phyloP scores from a whole-genome alignment of 2,329 filamentous ascomycete species.

The Alternaria triticina region DNA sequence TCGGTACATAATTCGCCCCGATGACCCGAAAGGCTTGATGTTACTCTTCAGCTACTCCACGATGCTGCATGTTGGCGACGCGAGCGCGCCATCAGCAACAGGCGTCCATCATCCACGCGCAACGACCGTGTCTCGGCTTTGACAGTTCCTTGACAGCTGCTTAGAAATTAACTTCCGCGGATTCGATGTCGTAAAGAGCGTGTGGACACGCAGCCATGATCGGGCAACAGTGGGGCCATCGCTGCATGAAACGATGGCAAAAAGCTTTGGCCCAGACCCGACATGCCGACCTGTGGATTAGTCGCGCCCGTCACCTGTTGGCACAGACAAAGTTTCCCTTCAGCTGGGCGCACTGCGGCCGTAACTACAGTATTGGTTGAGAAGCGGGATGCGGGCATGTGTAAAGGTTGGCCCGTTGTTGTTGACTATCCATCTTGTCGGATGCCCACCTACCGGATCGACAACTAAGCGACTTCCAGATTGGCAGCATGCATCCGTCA shows the following conservation, averaged over 20 bases:
- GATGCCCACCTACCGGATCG: background rate
- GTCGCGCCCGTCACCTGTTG: background rate
- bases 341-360: background rate
- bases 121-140: background rate
- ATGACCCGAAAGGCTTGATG: slow-evolving; percentile 19
- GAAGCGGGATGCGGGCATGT: background rate
- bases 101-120: background rate
- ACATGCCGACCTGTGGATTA: slow-evolving; percentile 2
- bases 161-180: background rate
- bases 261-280: slow-evolving; percentile 4
- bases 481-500: background rate
- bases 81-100: background rate
- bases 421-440: background rate
- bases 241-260: background rate
- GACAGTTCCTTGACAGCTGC: background rate
- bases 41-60: background rate
- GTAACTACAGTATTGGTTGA: slow-evolving; percentile 1
- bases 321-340: background rate
- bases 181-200: background rate
- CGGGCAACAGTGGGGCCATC: slow-evolving; percentile 16
- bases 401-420: background rate
- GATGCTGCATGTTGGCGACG: background rate
- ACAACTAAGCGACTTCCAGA: background rate
- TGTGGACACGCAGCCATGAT: slow-evolving; percentile 5
- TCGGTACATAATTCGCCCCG: slow-evolving; percentile 23